Percentiles rank a stretch among this genome's conserved stretches.
Conservation (phyloP, 371 early-diverging fungal genomes). For the Mortierella sp. region DNA sequence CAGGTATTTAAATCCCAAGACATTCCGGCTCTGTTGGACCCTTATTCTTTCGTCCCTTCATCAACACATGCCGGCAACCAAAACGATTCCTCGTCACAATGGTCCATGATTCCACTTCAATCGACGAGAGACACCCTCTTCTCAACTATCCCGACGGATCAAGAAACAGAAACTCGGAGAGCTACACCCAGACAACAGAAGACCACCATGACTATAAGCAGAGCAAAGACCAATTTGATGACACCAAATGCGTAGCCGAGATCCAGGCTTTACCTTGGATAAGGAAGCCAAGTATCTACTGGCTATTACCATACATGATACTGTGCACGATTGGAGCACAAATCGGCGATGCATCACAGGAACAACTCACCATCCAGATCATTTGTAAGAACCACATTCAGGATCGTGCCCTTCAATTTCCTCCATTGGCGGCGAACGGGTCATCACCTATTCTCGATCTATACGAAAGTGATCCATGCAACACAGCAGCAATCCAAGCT, state of each 20-base stretch:
- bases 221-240: constrained; percentile 5
- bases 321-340: constrained; percentile 23
- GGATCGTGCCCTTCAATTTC: neutral
- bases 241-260: constrained; percentile 16
- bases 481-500: constrained; percentile 15
- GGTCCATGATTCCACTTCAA: no score
- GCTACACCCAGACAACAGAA: neutral
- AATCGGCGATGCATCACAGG: constrained; percentile 17
- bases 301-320: constrained; percentile 35
- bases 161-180: neutral
- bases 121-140: constrained; percentile 19
- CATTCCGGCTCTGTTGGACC: no score
- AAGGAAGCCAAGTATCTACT: constrained; percentile 26
- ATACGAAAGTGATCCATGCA: constrained; percentile 15
- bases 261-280: constrained; percentile 37
- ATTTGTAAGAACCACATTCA: constrained; percentile 30
- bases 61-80: neutral
- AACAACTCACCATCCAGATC: constrained; percentile 34
- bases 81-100: no score
- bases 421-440: no score
- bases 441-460: neutral
- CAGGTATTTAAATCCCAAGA: no score
- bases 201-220: neutral
- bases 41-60: neutral
- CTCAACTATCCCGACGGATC: neutral